A percentile compares a stretch with the other conserved stretches of the same genome.
These are phyloP conservation scores for Kurtzmaniella quercitrusa DNA, from an alignment of 1,139 yeast genomes.

Conservation along the genomic window DNA sequence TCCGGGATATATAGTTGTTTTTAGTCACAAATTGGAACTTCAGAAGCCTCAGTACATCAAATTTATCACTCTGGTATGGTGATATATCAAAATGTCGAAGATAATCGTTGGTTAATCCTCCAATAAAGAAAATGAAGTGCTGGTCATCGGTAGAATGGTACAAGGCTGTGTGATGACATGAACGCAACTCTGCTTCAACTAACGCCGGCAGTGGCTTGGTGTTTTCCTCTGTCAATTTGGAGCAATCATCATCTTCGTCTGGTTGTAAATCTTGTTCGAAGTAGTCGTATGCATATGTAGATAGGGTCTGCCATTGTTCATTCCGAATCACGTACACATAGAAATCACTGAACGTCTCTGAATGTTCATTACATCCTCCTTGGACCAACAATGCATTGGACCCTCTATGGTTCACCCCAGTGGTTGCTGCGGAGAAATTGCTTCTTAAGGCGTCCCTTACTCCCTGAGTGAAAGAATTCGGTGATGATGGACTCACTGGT, in stretches of 20 bases:
- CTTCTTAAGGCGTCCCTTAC: not conserved
- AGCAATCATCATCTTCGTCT: constrained; percentile 26
- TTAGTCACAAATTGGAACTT: constrained; percentile 25
- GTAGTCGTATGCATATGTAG: constrained; percentile 36
- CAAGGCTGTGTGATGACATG: constrained; percentile 41
- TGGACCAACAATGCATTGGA: constrained; percentile 32
- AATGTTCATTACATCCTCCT: constrained; percentile 37
- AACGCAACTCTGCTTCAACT: constrained; percentile 39
- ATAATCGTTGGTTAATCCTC: constrained; percentile 38
- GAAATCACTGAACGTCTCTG: constrained; percentile 30
- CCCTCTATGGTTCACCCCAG: not conserved
- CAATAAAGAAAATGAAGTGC: constrained; percentile 37
- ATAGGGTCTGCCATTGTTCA: constrained; percentile 31
- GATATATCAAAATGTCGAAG: constrained; percentile 27
- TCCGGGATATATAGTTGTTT: constrained; percentile 27
- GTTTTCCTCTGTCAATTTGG: constrained; percentile 18
- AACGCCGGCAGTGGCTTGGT: constrained; percentile 25
- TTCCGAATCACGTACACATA: constrained; percentile 30
- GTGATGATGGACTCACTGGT: constrained; percentile 1
- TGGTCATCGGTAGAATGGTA: constrained; percentile 32
- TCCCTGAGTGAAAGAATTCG: not conserved
- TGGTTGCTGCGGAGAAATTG: constrained; percentile 14
- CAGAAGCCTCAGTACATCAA: constrained; percentile 34
- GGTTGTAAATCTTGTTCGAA: constrained; percentile 24
- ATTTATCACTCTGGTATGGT: constrained; percentile 29